Evolutionary conservation across 169 alveolate species (phyloP), one percentile per base, ranked within the genome.

Genomic region (Nephromyces sp.): DNA sequence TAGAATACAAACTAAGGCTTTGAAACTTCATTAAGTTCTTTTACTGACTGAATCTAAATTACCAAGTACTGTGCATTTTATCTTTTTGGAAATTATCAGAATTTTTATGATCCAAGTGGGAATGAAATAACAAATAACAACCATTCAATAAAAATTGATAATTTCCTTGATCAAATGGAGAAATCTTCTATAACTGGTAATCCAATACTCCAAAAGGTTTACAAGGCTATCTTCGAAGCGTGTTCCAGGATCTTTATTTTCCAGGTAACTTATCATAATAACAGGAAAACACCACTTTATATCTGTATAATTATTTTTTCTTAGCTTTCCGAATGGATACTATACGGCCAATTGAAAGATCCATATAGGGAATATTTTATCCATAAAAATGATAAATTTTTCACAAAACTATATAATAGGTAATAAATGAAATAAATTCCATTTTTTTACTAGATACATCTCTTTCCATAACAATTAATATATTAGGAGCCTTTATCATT

Each of bases 211-310:
- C 80, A 68, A 22, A 68, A 35, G 73, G 74, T 74, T 66, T 74
- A 65, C 28, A 15, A 32, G 21, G 75, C 27, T 57, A 64, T 74
- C 57, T 32, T 74, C 61, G 75, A 66, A 21, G 80, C 80, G 0
- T 74, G 80, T 66, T 74, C 68, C 4, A 52, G 61, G n/a, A 70
- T 74, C 68, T 74, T 74, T 53, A 6, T 52, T 2, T 74, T 74
- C 62, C 80, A 74, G 69, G 80, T 74, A 32, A 1, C 24, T 15
- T n/a, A n/a, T n/a, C n/a, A n/a, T n/a, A n/a, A n/a, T n/a, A n/a
- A n/a, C n/a, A n/a, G n/a, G n/a, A n/a, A n/a, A n/a, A n/a, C n/a
- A n/a, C n/a, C n/a, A n/a, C n/a, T n/a, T n/a, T n/a, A n/a, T n/a
- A n/a, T n/a, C n/a, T n/a, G n/a, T n/a, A n/a, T n/a, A n/a, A n/a